Base-by-base conservation (phyloP, 345 rosid genomes). In the Cochlearia excelsa region DNA sequence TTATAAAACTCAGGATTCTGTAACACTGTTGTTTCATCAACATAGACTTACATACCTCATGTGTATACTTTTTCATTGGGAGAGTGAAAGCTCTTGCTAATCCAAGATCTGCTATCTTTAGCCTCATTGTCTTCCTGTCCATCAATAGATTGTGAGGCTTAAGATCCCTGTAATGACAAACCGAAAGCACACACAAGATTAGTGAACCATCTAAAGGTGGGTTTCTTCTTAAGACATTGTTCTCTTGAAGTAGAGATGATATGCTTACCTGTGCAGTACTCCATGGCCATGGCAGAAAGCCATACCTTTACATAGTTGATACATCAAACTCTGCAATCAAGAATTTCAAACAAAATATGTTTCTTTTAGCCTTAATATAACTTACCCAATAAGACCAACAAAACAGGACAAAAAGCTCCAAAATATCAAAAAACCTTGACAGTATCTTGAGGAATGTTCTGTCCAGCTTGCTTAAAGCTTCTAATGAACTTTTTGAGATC, bases 271-370 rank as follows among this genome's bases (percentile, higher is more conserved):
- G 74, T 93, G 99, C 47, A 93, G 48, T 69, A 93, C 83, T 52
- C 99, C 99, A 58, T 87, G 95, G 26, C 97, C 99, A 68, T 89
- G 99, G 75, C 97, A 93, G 75, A 93, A 87, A 53, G 99, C 91
- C 67, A 92, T 89, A 27, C 99, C 99, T 71, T 89, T 89, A 84
- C 97, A 89, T 9, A 93, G 71, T 72, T 93, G 99, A 66, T 80
- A 93, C 99, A 93, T 93, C 84, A 93, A 79, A 66, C 88, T 75
- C 99, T 93, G 82, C 33, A 67, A 66, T 51, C 8, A 45, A 38
- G 3, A 49, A 11, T 16, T 16, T 16, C 23, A 16, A 16, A 5
- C 34, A 16, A 30, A 27, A 37, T 0, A 33, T 4, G 34, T 53
- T 30, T 30, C 27, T 10, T 39, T 28, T 23, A 5, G 61, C 63